phyloP scores from a whole-genome alignment of 1,284 basidiomycete genomes.

The Cutaneotrichosporon sp. region DNA sequence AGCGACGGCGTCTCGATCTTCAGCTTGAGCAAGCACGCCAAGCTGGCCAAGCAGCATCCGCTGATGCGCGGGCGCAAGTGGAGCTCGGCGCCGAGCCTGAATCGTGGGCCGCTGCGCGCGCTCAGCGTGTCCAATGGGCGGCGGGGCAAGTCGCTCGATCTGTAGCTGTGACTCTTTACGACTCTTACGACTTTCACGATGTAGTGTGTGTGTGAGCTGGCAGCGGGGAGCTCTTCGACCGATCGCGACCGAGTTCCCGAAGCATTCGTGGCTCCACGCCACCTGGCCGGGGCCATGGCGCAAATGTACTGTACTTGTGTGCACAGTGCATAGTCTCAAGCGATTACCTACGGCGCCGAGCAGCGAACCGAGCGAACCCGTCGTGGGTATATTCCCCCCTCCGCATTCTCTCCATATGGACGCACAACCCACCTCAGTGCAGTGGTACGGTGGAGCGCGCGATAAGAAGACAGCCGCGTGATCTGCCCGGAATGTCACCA shows the following conservation, averaged over 20 bases:
- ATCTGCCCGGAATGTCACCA: not conserved
- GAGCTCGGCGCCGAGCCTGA: conserved; percentile 1
- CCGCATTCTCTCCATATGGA: too few relatives aligned
- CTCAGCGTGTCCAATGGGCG: not conserved
- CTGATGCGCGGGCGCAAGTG: conserved; percentile 5
- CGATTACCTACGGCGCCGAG: too few relatives aligned
- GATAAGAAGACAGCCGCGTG: not conserved
- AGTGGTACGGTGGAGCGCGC: not conserved
- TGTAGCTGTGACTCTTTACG: not conserved
- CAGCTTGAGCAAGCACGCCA: conserved; percentile 6
- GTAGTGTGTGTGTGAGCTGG: not conserved
- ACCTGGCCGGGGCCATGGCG: too few relatives aligned
- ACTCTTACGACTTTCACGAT: not conserved
- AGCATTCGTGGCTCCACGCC: too few relatives aligned
- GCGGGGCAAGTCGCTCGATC: conserved; percentile 6
- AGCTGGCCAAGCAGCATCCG: not conserved
- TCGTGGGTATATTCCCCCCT: too few relatives aligned
- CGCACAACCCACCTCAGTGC: not conserved
- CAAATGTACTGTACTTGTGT: too few relatives aligned
- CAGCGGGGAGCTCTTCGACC: too few relatives aligned
- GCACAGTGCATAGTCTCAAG: too few relatives aligned
- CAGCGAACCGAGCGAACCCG: too few relatives aligned
- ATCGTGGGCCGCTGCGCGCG: not conserved
- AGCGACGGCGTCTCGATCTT: conserved; percentile 7
- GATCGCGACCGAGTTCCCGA: too few relatives aligned